phyloP scores from a whole-genome alignment of 2,329 filamentous ascomycete genomes.

The Arthroderma sp. region DNA sequence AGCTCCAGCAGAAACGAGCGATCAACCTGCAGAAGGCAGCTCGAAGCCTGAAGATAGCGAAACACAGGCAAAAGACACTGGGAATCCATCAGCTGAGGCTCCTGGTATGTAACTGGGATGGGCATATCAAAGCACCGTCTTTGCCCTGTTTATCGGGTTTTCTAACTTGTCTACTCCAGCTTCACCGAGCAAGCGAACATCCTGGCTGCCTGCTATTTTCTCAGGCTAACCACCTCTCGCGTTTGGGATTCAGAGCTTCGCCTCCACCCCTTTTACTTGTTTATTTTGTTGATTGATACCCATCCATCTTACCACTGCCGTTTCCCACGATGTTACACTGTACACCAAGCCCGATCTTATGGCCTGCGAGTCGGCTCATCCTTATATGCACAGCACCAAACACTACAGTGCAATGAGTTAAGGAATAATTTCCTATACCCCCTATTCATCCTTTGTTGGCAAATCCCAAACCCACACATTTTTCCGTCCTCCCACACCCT shows the following conservation, averaged over 20 bases:
- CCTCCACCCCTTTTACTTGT: background rate
- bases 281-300: background rate
- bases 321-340: too few relatives aligned
- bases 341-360: too few relatives aligned
- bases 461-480: too few relatives aligned
- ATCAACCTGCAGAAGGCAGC: background rate
- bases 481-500: too few relatives aligned
- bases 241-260: background rate
- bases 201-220: slow-evolving; percentile 13
- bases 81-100: slow-evolving; percentile 5
- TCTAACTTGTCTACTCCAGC: slow-evolving; percentile 4
- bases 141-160: background rate
- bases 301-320: too few relatives aligned
- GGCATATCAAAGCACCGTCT: background rate
- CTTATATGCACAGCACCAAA: too few relatives aligned
- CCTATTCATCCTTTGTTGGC: too few relatives aligned
- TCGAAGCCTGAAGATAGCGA: slow-evolving; percentile 1
- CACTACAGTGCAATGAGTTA: too few relatives aligned
- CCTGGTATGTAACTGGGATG: slow-evolving; percentile 9
- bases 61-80: background rate
- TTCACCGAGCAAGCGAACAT: slow-evolving; percentile 11
- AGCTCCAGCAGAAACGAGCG: background rate
- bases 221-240: background rate
- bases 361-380: too few relatives aligned
- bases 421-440: too few relatives aligned